Conservation (phyloP, 345 rosid species). For the Lumnitzera littorea region DNA sequence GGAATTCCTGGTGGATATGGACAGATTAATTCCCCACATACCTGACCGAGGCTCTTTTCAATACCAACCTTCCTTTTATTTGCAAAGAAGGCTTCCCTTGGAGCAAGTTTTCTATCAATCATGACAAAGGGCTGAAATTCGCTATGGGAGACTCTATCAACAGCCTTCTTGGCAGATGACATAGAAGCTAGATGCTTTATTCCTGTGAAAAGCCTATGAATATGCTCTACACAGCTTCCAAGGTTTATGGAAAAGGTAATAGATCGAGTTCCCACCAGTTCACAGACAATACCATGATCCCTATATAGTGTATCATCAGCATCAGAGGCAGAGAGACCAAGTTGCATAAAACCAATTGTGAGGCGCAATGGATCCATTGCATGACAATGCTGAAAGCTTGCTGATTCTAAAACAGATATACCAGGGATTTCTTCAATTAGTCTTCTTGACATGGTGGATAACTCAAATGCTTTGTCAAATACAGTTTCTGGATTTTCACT, state of each 20-base stretch:
- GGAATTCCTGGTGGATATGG: conserved; percentile 66
- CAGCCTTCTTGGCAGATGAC: background rate
- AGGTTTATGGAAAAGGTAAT: conserved; percentile 40
- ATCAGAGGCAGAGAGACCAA: conserved; percentile 45
- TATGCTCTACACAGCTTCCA: conserved; percentile 42
- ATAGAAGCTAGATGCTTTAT: conserved; percentile 23
- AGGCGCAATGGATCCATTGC: conserved; percentile 46
- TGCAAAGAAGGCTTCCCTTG: conserved; percentile 52
- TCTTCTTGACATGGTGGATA: conserved; percentile 26
- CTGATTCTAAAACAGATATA: conserved; percentile 23
- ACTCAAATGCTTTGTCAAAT: conserved; percentile 28
- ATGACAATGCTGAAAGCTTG: conserved; percentile 20
- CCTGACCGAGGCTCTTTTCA: conserved; percentile 33
- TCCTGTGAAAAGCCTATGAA: conserved; percentile 33
- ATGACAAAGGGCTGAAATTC: conserved; percentile 28
- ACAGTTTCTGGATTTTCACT: conserved; percentile 30
- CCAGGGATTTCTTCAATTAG: conserved; percentile 25
- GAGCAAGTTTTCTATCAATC: conserved; percentile 25
- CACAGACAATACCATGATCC: conserved; percentile 31
- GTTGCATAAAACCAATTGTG: conserved; percentile 34
- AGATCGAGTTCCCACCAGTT: conserved; percentile 36
- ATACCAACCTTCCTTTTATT: conserved; percentile 29
- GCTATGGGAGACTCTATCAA: conserved; percentile 4
- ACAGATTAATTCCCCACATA: conserved; percentile 52
- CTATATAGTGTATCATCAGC: conserved; percentile 38